Evolutionary conservation across 164 flowering plant genomes (phyloP).

Genomic region (Umbilicus rupestris): DNA sequence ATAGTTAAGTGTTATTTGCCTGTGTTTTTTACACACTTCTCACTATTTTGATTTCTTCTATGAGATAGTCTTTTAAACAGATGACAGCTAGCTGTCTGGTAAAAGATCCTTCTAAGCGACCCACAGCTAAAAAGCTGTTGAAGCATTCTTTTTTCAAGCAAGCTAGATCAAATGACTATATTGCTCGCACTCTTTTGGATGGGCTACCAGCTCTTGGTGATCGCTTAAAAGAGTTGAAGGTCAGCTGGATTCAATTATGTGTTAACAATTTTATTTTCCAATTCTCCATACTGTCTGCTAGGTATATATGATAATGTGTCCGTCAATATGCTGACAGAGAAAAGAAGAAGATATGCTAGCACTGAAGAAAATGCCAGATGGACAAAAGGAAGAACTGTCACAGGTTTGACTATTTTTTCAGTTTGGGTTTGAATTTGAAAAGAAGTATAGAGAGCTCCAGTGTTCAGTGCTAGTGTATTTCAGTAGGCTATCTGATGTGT

Average conservation of each 20-base stretch:
- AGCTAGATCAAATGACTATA: constrained; percentile 83
- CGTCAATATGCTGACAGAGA: constrained; percentile 27
- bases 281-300: neutral
- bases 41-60: neutral
- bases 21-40: neutral
- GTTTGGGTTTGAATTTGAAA: neutral
- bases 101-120: constrained; percentile 87
- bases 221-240: constrained; percentile 72
- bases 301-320: neutral
- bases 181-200: constrained; percentile 67
- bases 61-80: constrained; percentile 76
- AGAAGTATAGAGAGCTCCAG: too few relatives aligned
- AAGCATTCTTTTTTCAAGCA: constrained; percentile 88
- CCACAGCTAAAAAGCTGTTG: constrained; percentile 71
- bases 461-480: too few relatives aligned
- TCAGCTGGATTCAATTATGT: constrained; percentile 12
- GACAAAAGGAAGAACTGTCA: constrained; percentile 81
- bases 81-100: constrained; percentile 97
- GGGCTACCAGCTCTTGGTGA: constrained; percentile 89
- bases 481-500: too few relatives aligned
- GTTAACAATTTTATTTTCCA: neutral
- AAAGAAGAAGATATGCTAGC: constrained; percentile 92
- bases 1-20: neutral
- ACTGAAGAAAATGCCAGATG: constrained; percentile 88
- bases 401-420: constrained; percentile 39